phyloP scores from a whole-genome alignment of 352 stramenopile genomes.

The Globisporangium paddicum region DNA sequence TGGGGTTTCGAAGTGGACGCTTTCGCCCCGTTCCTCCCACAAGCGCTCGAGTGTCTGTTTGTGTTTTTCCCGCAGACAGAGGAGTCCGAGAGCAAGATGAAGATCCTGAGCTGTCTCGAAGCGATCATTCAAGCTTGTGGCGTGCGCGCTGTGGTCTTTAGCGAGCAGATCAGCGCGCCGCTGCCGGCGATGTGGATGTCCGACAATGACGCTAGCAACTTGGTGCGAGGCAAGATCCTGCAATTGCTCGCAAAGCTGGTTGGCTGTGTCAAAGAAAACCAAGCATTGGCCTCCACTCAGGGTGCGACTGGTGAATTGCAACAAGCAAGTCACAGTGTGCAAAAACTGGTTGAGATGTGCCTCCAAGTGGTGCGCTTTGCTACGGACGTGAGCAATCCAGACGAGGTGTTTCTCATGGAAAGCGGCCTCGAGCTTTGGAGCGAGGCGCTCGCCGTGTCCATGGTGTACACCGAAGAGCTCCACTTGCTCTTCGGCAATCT shows the following conservation, averaged over 20 bases:
- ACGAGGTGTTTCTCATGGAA: conserved; percentile 86
- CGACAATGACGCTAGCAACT: conserved; percentile 69
- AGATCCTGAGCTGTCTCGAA: conserved; percentile 68
- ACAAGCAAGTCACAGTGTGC: conserved; percentile 14
- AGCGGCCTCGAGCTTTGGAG: conserved; percentile 72
- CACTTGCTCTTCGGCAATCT: conserved; percentile 64
- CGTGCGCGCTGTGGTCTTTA: conserved; percentile 34
- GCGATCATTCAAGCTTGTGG: conserved; percentile 66
- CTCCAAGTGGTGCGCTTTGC: conserved; percentile 64
- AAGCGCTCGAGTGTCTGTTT: conserved; percentile 58
- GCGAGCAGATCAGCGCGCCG: conserved; percentile 61
- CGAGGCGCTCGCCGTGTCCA: conserved; percentile 41
- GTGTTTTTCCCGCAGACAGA: conserved; percentile 57
- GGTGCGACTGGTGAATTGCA: neutral
- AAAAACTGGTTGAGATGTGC: conserved; percentile 60
- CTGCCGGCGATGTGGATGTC: conserved; percentile 69
- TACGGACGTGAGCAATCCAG: conserved; percentile 73
- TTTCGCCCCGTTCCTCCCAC: conserved; percentile 65
- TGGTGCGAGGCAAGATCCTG: conserved; percentile 79
- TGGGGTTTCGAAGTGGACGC: conserved; percentile 75
- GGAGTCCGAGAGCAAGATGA: conserved; percentile 77
- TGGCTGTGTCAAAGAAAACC: conserved; percentile 43
- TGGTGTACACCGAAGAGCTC: conserved; percentile 58
- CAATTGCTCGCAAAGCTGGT: conserved; percentile 68
- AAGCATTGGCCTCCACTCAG: neutral